Evolutionary conservation across 176 grass and related monocot species (phyloP).

Genomic region (Oryza punctata): DNA sequence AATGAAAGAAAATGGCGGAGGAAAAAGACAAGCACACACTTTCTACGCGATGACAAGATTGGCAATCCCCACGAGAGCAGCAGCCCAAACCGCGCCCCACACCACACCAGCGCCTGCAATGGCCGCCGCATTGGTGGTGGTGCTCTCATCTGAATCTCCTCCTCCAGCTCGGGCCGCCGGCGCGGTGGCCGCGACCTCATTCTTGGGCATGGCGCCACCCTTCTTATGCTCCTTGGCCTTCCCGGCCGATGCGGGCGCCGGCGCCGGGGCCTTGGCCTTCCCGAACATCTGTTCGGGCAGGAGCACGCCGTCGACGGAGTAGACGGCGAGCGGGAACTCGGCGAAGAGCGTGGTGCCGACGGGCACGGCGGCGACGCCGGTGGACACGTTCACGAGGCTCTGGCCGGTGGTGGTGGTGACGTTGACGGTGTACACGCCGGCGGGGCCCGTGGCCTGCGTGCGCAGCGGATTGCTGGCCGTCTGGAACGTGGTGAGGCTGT

Average conservation of each 20-base stretch:
- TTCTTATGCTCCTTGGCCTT: background rate
- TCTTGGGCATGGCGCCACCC: background rate
- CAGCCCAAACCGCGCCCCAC: background rate
- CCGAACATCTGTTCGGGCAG: constrained; percentile 47
- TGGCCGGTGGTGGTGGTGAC: constrained; percentile 54
- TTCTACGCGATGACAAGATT: background rate
- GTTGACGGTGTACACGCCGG: constrained; percentile 60
- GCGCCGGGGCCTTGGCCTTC: constrained; percentile 15
- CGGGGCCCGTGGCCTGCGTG: constrained; percentile 64
- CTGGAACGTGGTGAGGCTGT: constrained; percentile 51
- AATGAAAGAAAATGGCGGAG: background rate
- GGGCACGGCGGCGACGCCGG: constrained; percentile 45
- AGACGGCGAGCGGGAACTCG: constrained; percentile 52
- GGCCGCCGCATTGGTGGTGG: background rate
- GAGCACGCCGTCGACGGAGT: constrained; percentile 53
- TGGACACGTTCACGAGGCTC: constrained; percentile 57
- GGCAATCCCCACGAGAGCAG: background rate
- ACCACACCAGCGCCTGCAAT: background rate
- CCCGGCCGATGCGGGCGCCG: constrained; percentile 25
- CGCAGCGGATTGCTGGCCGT: constrained; percentile 71
- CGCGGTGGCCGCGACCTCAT: background rate
- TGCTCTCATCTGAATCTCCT: background rate
- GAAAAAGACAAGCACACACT: background rate
- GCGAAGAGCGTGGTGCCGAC: constrained; percentile 40
- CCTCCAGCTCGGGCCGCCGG: background rate